Evolutionary conservation across 352 stramenopile genomes (phyloP).

Genomic region (Pythium guiyangense): DNA sequence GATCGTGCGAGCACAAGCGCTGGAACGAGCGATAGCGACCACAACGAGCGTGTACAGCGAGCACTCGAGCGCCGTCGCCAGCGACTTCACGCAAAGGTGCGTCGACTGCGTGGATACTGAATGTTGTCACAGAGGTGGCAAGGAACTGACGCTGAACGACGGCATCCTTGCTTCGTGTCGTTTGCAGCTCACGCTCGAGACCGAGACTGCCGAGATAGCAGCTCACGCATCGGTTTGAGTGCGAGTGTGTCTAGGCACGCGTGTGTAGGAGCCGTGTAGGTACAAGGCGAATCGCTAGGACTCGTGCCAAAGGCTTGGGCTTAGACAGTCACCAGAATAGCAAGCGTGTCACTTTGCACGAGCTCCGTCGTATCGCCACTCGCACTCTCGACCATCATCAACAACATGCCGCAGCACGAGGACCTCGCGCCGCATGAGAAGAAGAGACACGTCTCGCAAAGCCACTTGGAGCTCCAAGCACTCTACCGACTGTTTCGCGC

Average conservation of each 20-base stretch:
- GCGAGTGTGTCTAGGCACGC: not conserved
- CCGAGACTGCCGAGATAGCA: conserved; percentile 1
- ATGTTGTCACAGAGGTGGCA: not conserved
- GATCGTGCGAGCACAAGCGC: conserved; percentile 6
- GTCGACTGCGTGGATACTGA: not conserved
- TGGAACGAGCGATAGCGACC: conserved; percentile 11
- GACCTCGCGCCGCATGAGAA: conserved; percentile 1
- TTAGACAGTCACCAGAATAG: no score
- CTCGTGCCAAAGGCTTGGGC: no score
- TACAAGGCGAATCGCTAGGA: no score
- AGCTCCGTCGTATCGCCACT: not conserved
- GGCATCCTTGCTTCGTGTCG: not conserved
- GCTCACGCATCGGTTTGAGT: conserved; percentile 6
- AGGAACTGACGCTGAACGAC: not conserved
- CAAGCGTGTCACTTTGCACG: not conserved
- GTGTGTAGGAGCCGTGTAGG: not conserved
- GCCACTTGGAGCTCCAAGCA: conserved; percentile 41
- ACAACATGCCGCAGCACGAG: not conserved
- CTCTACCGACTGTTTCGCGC: conserved; percentile 35
- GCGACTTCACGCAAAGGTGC: conserved; percentile 40
- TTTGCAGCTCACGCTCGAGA: conserved; percentile 12
- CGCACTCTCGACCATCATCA: not conserved
- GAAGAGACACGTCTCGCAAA: conserved; percentile 25
- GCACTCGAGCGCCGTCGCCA: conserved; percentile 38
- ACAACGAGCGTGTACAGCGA: conserved; percentile 34